Evolutionary conservation across 2,329 filamentous ascomycete genomes (phyloP).

Genomic region (Bipolaris victoriae): DNA sequence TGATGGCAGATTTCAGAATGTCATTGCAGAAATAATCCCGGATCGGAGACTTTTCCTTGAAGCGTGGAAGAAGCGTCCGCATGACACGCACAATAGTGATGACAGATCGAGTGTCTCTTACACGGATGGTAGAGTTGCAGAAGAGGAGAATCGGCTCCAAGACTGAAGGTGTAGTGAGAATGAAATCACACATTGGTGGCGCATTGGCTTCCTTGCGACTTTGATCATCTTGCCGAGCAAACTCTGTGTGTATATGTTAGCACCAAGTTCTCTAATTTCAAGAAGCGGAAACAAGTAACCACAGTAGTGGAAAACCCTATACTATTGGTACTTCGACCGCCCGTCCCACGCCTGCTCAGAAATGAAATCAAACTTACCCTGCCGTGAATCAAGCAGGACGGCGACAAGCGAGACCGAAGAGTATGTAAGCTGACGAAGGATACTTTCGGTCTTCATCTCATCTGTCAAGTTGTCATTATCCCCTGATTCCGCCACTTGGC

Average conservation of each 20-base stretch:
- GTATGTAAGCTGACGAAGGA: constrained; percentile 89
- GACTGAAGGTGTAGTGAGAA: constrained; percentile 76
- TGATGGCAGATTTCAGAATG: constrained; percentile 87
- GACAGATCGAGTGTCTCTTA: constrained; percentile 88
- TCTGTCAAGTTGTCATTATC: constrained; percentile 80
- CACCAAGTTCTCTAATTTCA: background rate
- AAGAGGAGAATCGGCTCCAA: constrained; percentile 91
- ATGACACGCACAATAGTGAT: constrained; percentile 86
- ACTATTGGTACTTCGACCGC: background rate
- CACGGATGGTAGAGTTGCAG: constrained; percentile 85
- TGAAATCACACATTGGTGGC: constrained; percentile 77
- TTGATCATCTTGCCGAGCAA: constrained; percentile 39
- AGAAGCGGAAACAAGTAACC: background rate
- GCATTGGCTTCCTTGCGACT: constrained; percentile 50
- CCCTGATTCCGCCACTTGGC: constrained; percentile 64
- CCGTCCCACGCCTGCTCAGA: background rate
- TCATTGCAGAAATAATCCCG: constrained; percentile 89
- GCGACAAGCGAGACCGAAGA: constrained; percentile 91
- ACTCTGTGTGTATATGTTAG: constrained; percentile 28
- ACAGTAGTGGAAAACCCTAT: no score
- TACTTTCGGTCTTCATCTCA: constrained; percentile 98
- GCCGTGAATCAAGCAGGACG: constrained; percentile 77
- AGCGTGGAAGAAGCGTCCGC: constrained; percentile 81
- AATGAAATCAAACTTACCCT: constrained; percentile 30
- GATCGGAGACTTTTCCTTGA: constrained; percentile 64